A percentile compares a stretch with the other conserved stretches of the same genome.
These are phyloP conservation scores for Trypanosoma caninum DNA, from an alignment of 208 protist species.

Conservation along the genomic window DNA sequence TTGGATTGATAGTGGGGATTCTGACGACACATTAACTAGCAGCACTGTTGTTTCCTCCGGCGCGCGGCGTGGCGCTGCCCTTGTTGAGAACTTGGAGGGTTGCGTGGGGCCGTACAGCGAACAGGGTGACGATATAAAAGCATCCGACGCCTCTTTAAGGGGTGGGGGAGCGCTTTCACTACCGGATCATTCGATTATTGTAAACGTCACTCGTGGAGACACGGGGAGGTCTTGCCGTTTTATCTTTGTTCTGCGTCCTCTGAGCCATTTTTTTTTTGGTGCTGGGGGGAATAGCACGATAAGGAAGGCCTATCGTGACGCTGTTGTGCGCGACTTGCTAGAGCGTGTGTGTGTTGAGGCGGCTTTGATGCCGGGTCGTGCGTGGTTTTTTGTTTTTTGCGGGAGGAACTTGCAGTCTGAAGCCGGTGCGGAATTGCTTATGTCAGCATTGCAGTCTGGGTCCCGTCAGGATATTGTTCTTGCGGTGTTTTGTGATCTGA, in stretches of 20 bases:
- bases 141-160: background rate
- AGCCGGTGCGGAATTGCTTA: constrained; percentile 18
- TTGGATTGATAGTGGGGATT: background rate
- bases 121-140: background rate
- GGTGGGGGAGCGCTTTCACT: background rate
- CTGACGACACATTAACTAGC: no score
- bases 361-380: background rate
- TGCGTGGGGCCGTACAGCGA: background rate
- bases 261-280: background rate
- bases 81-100: no score
- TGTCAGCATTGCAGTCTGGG: constrained; percentile 10
- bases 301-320: background rate
- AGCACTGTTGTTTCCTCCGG: no score
- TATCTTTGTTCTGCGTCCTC: constrained; percentile 12
- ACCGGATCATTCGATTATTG: background rate
- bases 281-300: background rate
- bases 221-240: constrained; percentile 23
- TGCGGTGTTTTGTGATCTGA: constrained; percentile 1
- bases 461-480: constrained; percentile 10
- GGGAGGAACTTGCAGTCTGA: constrained; percentile 21
- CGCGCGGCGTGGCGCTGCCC: no score
- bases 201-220: constrained; percentile 33
- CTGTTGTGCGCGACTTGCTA: constrained; percentile 13
- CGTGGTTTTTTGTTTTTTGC: constrained; percentile 17
- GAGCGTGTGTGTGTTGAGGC: background rate